Conservation (phyloP, 2,329 filamentous ascomycete species). For the Exophiala dermatitidis region DNA sequence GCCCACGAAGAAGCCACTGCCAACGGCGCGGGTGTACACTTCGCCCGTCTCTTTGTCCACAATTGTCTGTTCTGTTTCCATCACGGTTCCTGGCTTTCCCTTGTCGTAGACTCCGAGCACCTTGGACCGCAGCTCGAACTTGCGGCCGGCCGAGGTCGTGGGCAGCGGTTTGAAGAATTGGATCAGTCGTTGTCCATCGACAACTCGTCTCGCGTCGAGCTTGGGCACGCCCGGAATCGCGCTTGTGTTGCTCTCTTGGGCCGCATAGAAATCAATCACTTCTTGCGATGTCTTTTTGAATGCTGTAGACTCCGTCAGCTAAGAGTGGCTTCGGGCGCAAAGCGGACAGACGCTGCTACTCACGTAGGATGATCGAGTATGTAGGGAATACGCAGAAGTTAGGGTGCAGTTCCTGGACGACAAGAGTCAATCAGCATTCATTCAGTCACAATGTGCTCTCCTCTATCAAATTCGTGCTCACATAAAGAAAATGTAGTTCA, state of each 20-base stretch:
- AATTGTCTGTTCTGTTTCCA: slow-evolving; percentile 70
- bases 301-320: slow-evolving; percentile 34
- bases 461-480: slow-evolving; percentile 37
- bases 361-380: slow-evolving; percentile 73
- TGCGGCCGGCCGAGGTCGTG: slow-evolving; percentile 59
- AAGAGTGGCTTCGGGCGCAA: background rate
- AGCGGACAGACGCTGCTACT: slow-evolving; percentile 27
- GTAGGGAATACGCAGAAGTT: slow-evolving; percentile 84
- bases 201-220: slow-evolving; percentile 65
- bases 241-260: slow-evolving; percentile 48
- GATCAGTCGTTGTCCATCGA: slow-evolving; percentile 78
- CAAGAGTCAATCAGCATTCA: background rate
- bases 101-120: slow-evolving; percentile 86
- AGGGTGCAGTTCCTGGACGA: slow-evolving; percentile 65
- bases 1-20: slow-evolving; percentile 70
- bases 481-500: slow-evolving; percentile 88
- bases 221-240: slow-evolving; percentile 69
- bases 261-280: slow-evolving; percentile 75
- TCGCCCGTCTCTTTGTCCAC: slow-evolving; percentile 64
- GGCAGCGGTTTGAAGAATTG: slow-evolving; percentile 71
- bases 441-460: background rate
- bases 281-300: slow-evolving; percentile 74
- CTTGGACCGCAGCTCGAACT: slow-evolving; percentile 69
- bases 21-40: slow-evolving; percentile 61
- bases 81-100: slow-evolving; percentile 71